Evolutionary conservation across 2,329 filamentous ascomycete genomes (phyloP), one percentile per base, ranked within the genome.

Genomic region (Beauveria bassiana): DNA sequence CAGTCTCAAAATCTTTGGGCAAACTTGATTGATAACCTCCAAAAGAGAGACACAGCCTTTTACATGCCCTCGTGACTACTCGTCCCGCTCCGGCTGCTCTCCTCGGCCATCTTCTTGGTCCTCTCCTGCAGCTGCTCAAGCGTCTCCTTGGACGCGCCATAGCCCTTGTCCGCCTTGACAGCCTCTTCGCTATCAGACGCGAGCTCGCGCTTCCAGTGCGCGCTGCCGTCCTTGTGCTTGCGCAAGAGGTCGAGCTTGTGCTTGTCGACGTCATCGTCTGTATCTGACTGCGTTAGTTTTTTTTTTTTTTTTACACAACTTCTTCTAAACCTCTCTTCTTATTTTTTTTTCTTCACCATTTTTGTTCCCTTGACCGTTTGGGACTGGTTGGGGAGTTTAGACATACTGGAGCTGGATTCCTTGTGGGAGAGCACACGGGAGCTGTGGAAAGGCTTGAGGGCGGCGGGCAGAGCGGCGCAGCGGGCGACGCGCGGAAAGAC

Each of bases 141-240:
- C 55, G 79, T 73, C 62, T 78, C 74, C n/a, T 31, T 56, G 45
- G 31, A 34, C 20, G 43, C 46, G 38, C 54, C 47, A 28, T 24
- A 67, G 43, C 51, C 71, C 67, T 47, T 74, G 71, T 88, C 89
- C 46, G 86, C 88, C 77, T 84, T 87, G 74, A 95, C 80, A 67
- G 84, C 85, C 72, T 90, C 89, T 78, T 96, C 91, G 74, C 87
- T 90, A 74, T 91, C 85, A 55, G 86, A 89, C 3, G 90, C 90
- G 55, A 96, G 79, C 72, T 88, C 86, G 24, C 87, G 80, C 76
- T 89, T 88, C 90, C 91, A 95, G 71, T 91, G 81, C 59, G 81
- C 87, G 71, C 84, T 81, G 64, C 89, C 90, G 45, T 81, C 75
- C 72, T 87, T 85, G 63, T 90, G 82, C 78, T 93, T 92, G 65